Evolutionary conservation across 2,329 filamentous ascomycete species (phyloP).

Genomic region (Aspergillus calidoustus): DNA sequence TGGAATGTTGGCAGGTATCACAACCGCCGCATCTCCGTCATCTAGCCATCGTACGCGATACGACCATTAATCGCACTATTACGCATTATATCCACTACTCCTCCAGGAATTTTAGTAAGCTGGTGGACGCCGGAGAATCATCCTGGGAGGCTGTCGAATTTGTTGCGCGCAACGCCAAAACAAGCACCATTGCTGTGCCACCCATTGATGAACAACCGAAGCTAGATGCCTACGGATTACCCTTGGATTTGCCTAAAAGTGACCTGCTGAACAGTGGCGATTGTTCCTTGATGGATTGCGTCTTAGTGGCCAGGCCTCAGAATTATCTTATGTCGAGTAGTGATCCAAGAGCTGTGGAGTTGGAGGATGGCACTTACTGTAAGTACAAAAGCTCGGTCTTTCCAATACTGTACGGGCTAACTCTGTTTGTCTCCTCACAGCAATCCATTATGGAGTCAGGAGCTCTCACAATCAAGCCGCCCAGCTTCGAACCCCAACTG

Average conservation of each 20-base stretch:
- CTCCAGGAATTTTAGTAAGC: constrained; percentile 55
- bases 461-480: background rate
- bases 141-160: constrained; percentile 59
- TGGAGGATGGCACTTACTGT: constrained; percentile 39
- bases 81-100: constrained; percentile 62
- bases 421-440: constrained; percentile 3
- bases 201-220: constrained; percentile 38
- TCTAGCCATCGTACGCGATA: constrained; percentile 60
- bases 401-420: background rate
- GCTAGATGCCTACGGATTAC: constrained; percentile 56
- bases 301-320: constrained; percentile 36
- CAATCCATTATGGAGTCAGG: constrained; percentile 17
- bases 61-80: constrained; percentile 51
- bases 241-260: constrained; percentile 34
- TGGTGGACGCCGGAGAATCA: constrained; percentile 55
- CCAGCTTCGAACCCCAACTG: constrained; percentile 9
- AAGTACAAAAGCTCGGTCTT: constrained; percentile 16
- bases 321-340: constrained; percentile 40
- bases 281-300: constrained; percentile 49
- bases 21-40: constrained; percentile 63
- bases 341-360: constrained; percentile 37
- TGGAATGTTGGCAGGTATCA: constrained; percentile 61
- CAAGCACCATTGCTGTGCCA: constrained; percentile 31
- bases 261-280: constrained; percentile 48
- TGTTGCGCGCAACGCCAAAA: constrained; percentile 37